These are phyloP conservation scores for Colletotrichum truncatum DNA, from an alignment of 2,329 filamentous ascomycete species.

Conservation along the genomic window DNA sequence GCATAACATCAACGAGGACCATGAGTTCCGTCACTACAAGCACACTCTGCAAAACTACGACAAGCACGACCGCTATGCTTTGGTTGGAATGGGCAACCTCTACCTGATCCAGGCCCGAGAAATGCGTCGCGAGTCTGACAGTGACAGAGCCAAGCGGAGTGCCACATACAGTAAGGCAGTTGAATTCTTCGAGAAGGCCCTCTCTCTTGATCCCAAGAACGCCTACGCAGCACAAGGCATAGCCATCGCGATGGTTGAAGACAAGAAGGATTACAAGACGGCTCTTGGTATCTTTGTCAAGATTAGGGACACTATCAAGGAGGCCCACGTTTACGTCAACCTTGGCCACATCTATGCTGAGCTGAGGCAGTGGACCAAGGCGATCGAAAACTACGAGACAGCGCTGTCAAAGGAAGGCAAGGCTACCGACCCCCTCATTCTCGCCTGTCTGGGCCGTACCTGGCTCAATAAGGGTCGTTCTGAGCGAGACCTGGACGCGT, in stretches of 20 bases:
- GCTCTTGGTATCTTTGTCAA: slow-evolving; percentile 91
- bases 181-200: slow-evolving; percentile 97
- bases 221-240: slow-evolving; percentile 96
- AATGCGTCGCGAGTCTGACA: slow-evolving; percentile 90
- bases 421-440: slow-evolving; percentile 76
- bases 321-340: slow-evolving; percentile 90
- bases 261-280: slow-evolving; percentile 86
- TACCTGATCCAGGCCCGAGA: slow-evolving; percentile 88
- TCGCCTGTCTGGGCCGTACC: slow-evolving; percentile 87
- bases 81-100: slow-evolving; percentile 97
- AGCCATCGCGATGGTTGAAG: slow-evolving; percentile 92
- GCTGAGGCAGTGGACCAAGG: slow-evolving; percentile 87
- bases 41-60: slow-evolving; percentile 93
- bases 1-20: slow-evolving; percentile 84
- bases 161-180: slow-evolving; percentile 91
- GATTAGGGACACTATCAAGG: slow-evolving; percentile 88
- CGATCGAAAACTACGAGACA: slow-evolving; percentile 93
- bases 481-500: slow-evolving; percentile 66
- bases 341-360: slow-evolving; percentile 93
- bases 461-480: slow-evolving; percentile 83
- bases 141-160: slow-evolving; percentile 89
- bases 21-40: slow-evolving; percentile 94
- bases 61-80: slow-evolving; percentile 97
- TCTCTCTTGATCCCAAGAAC: slow-evolving; percentile 94
- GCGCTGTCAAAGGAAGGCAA: slow-evolving; percentile 83